phyloP scores from a whole-genome alignment of 2,329 filamentous ascomycete genomes.

The Colletotrichum eleusines region DNA sequence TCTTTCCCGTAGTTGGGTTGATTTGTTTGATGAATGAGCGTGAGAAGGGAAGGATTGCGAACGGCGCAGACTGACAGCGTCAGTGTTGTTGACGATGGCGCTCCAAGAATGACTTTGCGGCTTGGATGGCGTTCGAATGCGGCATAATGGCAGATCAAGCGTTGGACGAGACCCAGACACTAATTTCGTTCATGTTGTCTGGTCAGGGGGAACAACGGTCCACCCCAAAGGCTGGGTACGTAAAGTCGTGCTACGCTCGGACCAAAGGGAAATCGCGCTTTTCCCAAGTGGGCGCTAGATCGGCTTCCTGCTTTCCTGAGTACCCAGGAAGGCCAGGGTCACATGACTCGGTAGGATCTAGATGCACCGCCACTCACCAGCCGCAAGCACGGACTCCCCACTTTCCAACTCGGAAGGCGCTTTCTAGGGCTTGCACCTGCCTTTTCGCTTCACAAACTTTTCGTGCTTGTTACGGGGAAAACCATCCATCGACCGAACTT shows the following conservation, averaged over 20 bases:
- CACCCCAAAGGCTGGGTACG: conserved; percentile 26
- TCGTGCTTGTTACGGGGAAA: conserved; percentile 24
- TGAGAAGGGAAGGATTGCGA: conserved; percentile 39
- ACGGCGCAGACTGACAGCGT: conserved; percentile 41
- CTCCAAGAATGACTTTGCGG: conserved; percentile 30
- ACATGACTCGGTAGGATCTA: neutral
- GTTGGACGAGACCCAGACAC: conserved; percentile 27
- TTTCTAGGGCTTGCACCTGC: conserved; percentile 33
- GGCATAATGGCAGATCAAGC: conserved; percentile 40
- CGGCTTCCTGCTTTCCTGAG: neutral
- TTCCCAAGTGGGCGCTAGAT: neutral
- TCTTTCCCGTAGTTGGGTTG: neutral
- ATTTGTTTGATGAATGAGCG: conserved; percentile 34
- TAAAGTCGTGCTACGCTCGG: conserved; percentile 4
- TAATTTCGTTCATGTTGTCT: conserved; percentile 40
- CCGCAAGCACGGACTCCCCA: conserved; percentile 15
- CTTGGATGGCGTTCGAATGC: conserved; percentile 19
- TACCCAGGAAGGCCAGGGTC: neutral
- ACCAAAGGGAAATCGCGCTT: neutral
- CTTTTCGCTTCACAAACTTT: conserved; percentile 40
- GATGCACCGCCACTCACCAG: conserved; percentile 8
- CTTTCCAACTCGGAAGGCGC: conserved; percentile 3
- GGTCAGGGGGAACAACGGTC: conserved; percentile 33
- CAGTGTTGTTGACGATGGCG: conserved; percentile 38
- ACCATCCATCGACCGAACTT: conserved; percentile 36